Evolutionary conservation across 1,139 yeast genomes (phyloP).

Genomic region (Eremothecium sinecaudum): DNA sequence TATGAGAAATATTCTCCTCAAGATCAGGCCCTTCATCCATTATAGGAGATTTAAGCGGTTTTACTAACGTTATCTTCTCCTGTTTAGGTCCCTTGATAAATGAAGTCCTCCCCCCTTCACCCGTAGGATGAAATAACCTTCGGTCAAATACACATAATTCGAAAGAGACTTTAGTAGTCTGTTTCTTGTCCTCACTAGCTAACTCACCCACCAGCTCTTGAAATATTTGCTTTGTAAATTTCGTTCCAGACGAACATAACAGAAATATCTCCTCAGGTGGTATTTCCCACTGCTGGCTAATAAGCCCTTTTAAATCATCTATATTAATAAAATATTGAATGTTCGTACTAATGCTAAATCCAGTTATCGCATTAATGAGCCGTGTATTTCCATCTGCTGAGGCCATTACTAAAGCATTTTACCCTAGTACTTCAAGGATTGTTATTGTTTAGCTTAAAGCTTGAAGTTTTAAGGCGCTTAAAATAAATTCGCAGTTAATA

Average conservation of each 20-base stretch:
- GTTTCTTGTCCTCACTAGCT: conserved; percentile 1
- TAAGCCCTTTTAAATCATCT: conserved; percentile 40
- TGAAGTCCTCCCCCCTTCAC: conserved; percentile 9
- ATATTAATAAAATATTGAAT: conserved; percentile 33
- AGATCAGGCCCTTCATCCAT: conserved; percentile 21
- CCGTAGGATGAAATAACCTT: conserved; percentile 35
- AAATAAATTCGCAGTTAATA: no score
- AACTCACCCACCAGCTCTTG: conserved; percentile 27
- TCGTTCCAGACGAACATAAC: conserved; percentile 58
- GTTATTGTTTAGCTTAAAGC: no score
- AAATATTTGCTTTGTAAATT: conserved; percentile 40
- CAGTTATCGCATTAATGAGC: conserved; percentile 38
- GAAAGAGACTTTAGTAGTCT: conserved; percentile 31
- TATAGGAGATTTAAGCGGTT: conserved; percentile 40
- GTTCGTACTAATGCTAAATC: conserved; percentile 30
- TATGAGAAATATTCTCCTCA: conserved; percentile 9
- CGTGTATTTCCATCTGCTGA: conserved; percentile 17
- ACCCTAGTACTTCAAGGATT: no score
- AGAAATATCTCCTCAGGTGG: conserved; percentile 43
- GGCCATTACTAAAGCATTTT: background rate
- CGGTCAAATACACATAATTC: conserved; percentile 56
- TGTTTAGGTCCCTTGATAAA: conserved; percentile 16
- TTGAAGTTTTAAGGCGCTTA: no score
- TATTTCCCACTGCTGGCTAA: conserved; percentile 35
- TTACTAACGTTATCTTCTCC: conserved; percentile 27